Conservation (phyloP, 345 rosid genomes). For the Eucalyptus curtisii region DNA sequence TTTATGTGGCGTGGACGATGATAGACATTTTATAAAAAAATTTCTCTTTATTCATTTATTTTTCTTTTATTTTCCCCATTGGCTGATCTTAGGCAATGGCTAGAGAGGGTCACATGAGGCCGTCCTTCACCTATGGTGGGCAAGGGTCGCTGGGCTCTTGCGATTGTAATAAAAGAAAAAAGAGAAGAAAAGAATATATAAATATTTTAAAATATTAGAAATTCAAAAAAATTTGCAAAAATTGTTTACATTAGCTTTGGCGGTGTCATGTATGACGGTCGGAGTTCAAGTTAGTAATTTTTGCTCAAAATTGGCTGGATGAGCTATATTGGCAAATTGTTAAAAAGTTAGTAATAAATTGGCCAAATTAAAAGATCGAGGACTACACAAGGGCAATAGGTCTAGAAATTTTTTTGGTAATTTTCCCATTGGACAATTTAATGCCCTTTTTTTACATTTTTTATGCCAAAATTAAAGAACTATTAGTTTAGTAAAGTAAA, state of each 20-base stretch:
- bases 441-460: neutral
- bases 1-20: neutral
- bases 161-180: neutral
- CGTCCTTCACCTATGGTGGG: neutral
- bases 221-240: no score
- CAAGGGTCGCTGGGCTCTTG: neutral
- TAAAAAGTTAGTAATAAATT: no score
- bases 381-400: neutral
- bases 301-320: neutral
- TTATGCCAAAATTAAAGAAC: neutral
- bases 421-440: neutral
- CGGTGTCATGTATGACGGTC: rapidly evolving
- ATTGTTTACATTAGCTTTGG: neutral
- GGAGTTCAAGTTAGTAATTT: neutral
- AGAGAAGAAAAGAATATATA: no score
- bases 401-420: neutral
- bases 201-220: no score
- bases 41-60: no score
- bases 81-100: neutral
- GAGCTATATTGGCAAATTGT: no score
- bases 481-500: neutral
- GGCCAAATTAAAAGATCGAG: neutral
- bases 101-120: neutral
- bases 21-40: neutral
- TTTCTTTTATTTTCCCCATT: neutral